Evolutionary conservation across 139 green algal species (phyloP).

Genomic region (Auxenochlorella pyrenoidosa): DNA sequence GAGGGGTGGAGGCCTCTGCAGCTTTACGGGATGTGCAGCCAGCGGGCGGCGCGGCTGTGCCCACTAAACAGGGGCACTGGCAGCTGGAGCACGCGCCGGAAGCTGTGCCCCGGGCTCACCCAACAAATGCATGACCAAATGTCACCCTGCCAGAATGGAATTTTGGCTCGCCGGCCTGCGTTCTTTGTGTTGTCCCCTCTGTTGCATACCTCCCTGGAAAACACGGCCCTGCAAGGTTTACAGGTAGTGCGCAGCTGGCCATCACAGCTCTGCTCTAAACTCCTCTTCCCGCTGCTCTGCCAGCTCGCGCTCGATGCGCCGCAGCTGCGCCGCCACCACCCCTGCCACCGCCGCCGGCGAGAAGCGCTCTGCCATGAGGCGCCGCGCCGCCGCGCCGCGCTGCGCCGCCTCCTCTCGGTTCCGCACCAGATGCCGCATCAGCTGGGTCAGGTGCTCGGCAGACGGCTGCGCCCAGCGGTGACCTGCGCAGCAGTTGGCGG

Average conservation of each 20-base stretch:
- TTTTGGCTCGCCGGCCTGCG: too few species aligned
- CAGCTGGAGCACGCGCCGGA: too few species aligned
- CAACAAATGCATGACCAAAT: too few species aligned
- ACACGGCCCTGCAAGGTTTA: too few species aligned
- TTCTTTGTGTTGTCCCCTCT: too few species aligned
- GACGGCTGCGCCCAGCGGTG: constrained; percentile 69
- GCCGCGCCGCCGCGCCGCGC: constrained; percentile 46
- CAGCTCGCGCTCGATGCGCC: constrained; percentile 50
- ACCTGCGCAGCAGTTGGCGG: not conserved
- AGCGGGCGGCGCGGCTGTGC: too few species aligned
- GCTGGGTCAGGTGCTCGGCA: constrained; percentile 49
- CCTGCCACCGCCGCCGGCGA: constrained; percentile 56
- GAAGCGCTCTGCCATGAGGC: constrained; percentile 61
- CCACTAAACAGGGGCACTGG: too few species aligned
- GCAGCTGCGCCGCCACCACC: constrained; percentile 53
- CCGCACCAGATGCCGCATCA: constrained; percentile 59
- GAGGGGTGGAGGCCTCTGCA: too few species aligned
- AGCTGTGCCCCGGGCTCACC: too few species aligned
- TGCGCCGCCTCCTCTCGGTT: constrained; percentile 51
- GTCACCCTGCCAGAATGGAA: too few species aligned
- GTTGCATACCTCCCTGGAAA: too few species aligned
- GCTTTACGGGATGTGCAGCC: too few species aligned
- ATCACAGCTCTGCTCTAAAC: not conserved
- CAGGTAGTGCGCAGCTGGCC: not conserved
- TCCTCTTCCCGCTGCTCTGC: not conserved